Evolutionary conservation across 495 filamentous ascomycete species (phyloP), one percentile per base, ranked within the genome.

Genomic region (Penicillium ucsense): DNA sequence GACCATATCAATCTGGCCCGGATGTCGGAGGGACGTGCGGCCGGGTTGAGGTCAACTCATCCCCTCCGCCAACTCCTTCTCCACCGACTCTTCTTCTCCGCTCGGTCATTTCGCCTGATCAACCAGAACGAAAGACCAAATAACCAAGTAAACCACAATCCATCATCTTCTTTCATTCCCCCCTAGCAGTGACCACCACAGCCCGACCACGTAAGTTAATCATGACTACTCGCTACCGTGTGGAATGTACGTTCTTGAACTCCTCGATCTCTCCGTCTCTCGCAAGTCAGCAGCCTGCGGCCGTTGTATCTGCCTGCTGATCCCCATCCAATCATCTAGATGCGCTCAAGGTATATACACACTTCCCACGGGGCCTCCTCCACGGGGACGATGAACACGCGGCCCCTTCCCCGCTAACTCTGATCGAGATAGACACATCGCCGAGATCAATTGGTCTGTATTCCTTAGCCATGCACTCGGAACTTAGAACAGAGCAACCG

Each of bases 191-290:
- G 28, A 41, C 35, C 35, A 36, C 35, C 35, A 36, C 35, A 36
- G 8, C 35, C 30, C 32, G 6, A 35, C 49, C 9, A 28, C 11
- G 31, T 20, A 20, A 20, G 20, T 20, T 40, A 58, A 72, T 39
- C 44, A 95, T 95, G 89, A 95, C 89, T 9, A 87, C 87, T 11
- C 77, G 89, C 45, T 95, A 95, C 62, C 79, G 89, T 41, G 89
- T 95, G 53, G 89, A 95, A 74, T 94, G 86, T 89, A 65, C 53
- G 74, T 49, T 43, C 27, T 20, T 20, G 20, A 20, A 20, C 8
- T 38, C 43, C n/a, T 11, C 27, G 45, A 20, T 20, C 58, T 30
- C 6, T 37, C 12, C 27, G 27, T n/a, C 4, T 27, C 28, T 30
- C 3, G 28, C 8, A 11, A 41, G 29, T 9, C 28, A 27, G 29